Base-by-base conservation (phyloP, 257 asterid genomes). In the Solanum infundibuliforme region DNA sequence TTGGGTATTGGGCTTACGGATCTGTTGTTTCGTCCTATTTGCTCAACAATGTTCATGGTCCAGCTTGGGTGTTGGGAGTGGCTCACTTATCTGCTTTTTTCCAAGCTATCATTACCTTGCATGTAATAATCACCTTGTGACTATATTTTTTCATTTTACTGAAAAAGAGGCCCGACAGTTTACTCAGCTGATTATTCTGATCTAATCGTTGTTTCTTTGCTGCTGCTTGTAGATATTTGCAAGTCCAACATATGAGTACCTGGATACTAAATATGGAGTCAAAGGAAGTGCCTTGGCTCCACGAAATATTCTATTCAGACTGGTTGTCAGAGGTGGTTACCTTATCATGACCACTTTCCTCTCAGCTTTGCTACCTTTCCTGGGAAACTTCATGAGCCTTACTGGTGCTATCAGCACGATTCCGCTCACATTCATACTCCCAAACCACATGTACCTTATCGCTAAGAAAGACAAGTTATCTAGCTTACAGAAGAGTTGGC, bases 1-100 rank as follows among this genome's bases (percentile, higher is more conserved):
- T 93, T 34, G 99, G 99, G 20, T 97, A 95, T 85, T 97, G 99
- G 99, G 99, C 99, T 12, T 97, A 97, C 14, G 99, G 99, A 31
- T 87, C 93, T 25, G 55, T 41, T 79, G 91, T 98, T 18, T 94
- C 98, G 6, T 79, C 95, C 86, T 97, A 97, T 93, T 91, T 97
- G 93, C 96, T 95, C 76, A 96, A 93, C 95, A 97, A 90, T 52
- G 98, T 96, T 38, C 83, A 90, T 6, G 99, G 99, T 34, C 99
- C 99, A 5, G 48, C 88, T 65, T 96, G 99, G 99, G 69, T 94
- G 88, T 95, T 93, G 93, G 90, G 95, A 5, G 27, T 93, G 7
- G 99, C 98, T 87, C 96, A 97, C 66, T 32, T 97, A 21, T 88
- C 98, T 12, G 98, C 99, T 81, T 91, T 96, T 89, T 88, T 96